Percentiles rank a stretch among this genome's conserved stretches.
Evolutionary conservation across 345 rosid species (phyloP).

Genomic region (Trapa bicornis): DNA sequence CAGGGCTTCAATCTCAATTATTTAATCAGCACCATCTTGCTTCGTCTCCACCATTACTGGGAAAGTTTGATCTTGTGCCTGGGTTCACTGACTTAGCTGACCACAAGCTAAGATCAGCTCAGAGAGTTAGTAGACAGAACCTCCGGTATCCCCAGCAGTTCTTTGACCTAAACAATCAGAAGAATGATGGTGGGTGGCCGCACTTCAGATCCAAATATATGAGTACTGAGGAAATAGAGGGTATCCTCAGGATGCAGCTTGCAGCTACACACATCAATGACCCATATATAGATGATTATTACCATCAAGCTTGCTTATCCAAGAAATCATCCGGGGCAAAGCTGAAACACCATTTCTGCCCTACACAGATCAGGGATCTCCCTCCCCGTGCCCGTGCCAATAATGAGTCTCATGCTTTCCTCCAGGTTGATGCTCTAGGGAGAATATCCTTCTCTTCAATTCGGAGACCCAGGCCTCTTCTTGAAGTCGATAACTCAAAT

Average conservation of each 20-base stretch:
- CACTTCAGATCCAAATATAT: conserved; percentile 71
- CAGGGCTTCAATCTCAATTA: conserved; percentile 56
- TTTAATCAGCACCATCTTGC: conserved; percentile 61
- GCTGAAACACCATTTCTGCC: conserved; percentile 82
- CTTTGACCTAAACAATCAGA: conserved; percentile 40
- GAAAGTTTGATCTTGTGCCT: conserved; percentile 48
- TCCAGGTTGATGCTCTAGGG: conserved; percentile 97
- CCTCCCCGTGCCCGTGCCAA: conserved; percentile 66
- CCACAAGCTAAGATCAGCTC: conserved; percentile 54
- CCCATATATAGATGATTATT: conserved; percentile 93
- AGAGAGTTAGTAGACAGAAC: conserved; percentile 55
- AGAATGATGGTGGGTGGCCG: conserved; percentile 48
- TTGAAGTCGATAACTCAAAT: conserved; percentile 75
- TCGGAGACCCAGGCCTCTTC: conserved; percentile 97
- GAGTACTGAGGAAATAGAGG: conserved; percentile 72
- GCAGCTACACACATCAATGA: conserved; percentile 92
- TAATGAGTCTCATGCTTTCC: conserved; percentile 85
- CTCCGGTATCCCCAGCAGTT: conserved; percentile 46
- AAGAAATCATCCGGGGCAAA: conserved; percentile 72
- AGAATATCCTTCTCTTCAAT: conserved; percentile 93
- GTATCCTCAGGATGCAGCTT: conserved; percentile 82
- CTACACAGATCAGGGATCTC: conserved; percentile 70
- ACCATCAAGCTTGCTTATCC: conserved; percentile 85
- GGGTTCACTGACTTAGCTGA: conserved; percentile 59
- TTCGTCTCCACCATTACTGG: conserved; percentile 46